These are phyloP conservation scores for Eimeria mitis DNA, from an alignment of 169 alveolate species.

Conservation along the genomic window DNA sequence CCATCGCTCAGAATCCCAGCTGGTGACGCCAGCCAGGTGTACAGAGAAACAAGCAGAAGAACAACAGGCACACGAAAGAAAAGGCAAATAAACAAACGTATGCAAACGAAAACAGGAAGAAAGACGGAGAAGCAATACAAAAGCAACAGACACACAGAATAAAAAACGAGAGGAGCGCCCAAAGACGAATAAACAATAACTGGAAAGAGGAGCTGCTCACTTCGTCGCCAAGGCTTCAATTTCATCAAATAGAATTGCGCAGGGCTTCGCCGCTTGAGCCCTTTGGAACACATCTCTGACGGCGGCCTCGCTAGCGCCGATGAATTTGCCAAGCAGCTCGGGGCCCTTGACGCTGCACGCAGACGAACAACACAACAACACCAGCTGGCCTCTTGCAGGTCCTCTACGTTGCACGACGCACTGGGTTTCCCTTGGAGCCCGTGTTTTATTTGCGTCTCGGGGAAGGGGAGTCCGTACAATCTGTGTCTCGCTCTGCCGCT, in stretches of 20 bases:
- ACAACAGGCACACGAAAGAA: neutral
- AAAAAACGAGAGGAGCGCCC: neutral
- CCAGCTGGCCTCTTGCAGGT: neutral
- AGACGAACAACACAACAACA: neutral
- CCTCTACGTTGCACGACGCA: neutral
- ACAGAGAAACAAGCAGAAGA: neutral
- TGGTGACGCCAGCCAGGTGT: neutral
- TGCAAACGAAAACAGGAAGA: neutral
- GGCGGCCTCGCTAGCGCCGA: conserved; percentile 99
- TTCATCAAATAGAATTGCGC: conserved; percentile 99
- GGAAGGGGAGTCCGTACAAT: neutral
- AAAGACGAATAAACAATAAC: neutral
- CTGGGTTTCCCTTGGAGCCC: neutral
- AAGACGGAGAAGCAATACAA: neutral
- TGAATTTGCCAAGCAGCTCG: conserved; percentile 97
- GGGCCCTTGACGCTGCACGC: conserved; percentile 89
- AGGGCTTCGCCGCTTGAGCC: conserved; percentile 99
- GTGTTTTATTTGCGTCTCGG: neutral
- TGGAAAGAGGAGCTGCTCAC: conserved; percentile 41
- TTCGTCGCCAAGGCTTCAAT: conserved; percentile 96
- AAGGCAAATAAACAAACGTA: neutral
- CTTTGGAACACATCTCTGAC: conserved; percentile 97
- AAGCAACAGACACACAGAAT: neutral
- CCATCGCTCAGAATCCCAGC: neutral
- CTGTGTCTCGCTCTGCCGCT: neutral